Base-by-base conservation (phyloP, 306 rosid species). In the Benincasa hispida region DNA sequence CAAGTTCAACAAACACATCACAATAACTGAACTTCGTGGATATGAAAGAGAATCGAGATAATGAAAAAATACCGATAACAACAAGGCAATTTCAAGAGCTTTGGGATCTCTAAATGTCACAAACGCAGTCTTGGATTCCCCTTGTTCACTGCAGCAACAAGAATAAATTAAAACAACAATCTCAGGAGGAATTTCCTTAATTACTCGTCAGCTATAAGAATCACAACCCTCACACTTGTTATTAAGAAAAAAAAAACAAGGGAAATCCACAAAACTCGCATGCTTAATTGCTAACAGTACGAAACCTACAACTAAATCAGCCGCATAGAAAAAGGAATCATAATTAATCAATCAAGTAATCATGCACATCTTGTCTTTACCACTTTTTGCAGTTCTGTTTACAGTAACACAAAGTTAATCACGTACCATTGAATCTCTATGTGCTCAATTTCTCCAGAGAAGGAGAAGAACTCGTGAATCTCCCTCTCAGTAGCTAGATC, bases 401-500 rank as follows among this genome's bases (percentile, higher is more conserved):
- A 80, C 24, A 65, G 72, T n/a, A 19, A n/a, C 30, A 27, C 5
- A 51, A 4, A 72, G 58, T 35, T 21, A 76, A 22, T 5, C 3
- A 76, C 12, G 8, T 76, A 91, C 98, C 92, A 72, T 1, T 77
- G 87, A 88, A 91, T 91, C 85, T 93, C 87, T 87, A 91, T 80
- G 77, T 87, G 92, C 57, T 91, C 97, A 47, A 93, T 89, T 86
- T 93, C 96, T 41, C 98, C 98, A 57, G 98, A 86, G 57, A 93
- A 93, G 2, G 97, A 93, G 83, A 93, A 93, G 84, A 91, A 93
- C 63, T 93, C 98, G 9, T 88, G 96, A 89, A 93, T 91, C 90
- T 93, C 98, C 80, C 98, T 86, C 82, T 89, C 98, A 54, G 88
- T 76, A 57, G 98, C 98, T 79, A 93, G 98, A 93, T 91, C 96